Evolutionary conservation across 2,329 filamentous ascomycete species (phyloP), one percentile per base, ranked within the genome.

Genomic region (Sodiomyces alkalinus): DNA sequence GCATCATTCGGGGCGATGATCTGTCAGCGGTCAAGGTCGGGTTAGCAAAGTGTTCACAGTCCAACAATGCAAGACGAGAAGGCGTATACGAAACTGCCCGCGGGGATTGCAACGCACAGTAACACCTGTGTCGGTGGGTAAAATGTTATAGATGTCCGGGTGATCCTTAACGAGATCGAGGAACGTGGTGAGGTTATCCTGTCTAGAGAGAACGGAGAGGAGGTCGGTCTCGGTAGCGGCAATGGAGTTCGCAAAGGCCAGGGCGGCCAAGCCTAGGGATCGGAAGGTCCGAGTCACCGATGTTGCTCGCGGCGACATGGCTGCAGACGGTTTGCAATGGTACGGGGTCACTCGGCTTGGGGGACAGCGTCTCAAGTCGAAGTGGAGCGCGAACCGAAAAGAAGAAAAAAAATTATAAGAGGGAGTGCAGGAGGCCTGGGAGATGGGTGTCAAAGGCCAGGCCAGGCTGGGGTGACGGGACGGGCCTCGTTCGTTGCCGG

Each of bases 1-100:
- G 55, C 51, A 40, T 74, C 67, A 35, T 53, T 63, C 5, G 72
- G 72, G 0, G 64, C 70, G 38, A 74, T 65, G 39, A 75, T 55
- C 48, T 52, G 30, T 12, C 7, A n/a, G 16, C 17, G 17, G 23
- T 10, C 14, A 13, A 16, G 19, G 18, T 29, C 17, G 28, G 4
- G 29, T 36, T 19, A 32, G 33, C 13, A 22, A 19, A n/a, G 3
- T 6, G 19, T 5, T 27, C 5, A 9, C 22, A 18, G 22, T 33
- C 10, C 15, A 21, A 13, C 21, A 17, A 15, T 16, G 16, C 7
- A 16, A n/a, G n/a, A 18, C 8, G 14, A 12, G n/a, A 17, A 27
- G 24, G 19, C 21, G 30, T 19, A n/a, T 6, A 15, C 15, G 13
- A 7, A 13, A 16, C 22, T 19, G 17, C 26, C 27, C 27, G 19